These are phyloP conservation scores for Hemisphaericaspora xylanilytica DNA, from an alignment of 1,139 yeast species.

Conservation along the genomic window DNA sequence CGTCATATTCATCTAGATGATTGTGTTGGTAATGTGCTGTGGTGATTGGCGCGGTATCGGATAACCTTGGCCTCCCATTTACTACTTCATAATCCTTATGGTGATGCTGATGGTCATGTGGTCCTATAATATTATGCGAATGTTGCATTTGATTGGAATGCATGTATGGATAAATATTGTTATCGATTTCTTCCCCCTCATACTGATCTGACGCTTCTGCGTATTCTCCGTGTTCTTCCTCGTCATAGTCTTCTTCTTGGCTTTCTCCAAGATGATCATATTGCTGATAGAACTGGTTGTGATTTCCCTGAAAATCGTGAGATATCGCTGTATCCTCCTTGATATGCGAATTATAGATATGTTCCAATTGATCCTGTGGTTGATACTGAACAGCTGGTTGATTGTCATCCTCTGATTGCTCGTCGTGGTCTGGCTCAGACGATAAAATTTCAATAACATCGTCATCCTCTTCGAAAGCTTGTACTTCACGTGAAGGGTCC, in stretches of 20 bases:
- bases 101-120: neutral
- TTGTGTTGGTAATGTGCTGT: slow-evolving; percentile 1
- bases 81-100: slow-evolving; percentile 2
- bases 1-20: neutral
- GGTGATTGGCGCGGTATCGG: slow-evolving; percentile 4
- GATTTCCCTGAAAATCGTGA: neutral
- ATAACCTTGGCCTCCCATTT: slow-evolving; percentile 12
- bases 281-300: slow-evolving; percentile 5
- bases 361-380: neutral
- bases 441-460: slow-evolving; percentile 12
- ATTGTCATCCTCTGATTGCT: slow-evolving; percentile 9
- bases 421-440: slow-evolving; percentile 10
- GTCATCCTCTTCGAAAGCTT: slow-evolving; percentile 8
- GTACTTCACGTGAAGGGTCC: too few relatives aligned
- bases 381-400: slow-evolving; percentile 2
- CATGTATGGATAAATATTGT: neutral
- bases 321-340: neutral
- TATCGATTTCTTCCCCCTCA: slow-evolving; percentile 6
- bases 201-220: too few relatives aligned
- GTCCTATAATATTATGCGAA: neutral
- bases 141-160: neutral
- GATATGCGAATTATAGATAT: neutral
- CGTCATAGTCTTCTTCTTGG: slow-evolving; percentile 13
- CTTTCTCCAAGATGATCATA: slow-evolving; percentile 6
- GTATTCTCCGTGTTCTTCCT: slow-evolving; percentile 13